Base-by-base conservation (phyloP, 2,329 filamentous ascomycete species). In the Daldinia sp. region DNA sequence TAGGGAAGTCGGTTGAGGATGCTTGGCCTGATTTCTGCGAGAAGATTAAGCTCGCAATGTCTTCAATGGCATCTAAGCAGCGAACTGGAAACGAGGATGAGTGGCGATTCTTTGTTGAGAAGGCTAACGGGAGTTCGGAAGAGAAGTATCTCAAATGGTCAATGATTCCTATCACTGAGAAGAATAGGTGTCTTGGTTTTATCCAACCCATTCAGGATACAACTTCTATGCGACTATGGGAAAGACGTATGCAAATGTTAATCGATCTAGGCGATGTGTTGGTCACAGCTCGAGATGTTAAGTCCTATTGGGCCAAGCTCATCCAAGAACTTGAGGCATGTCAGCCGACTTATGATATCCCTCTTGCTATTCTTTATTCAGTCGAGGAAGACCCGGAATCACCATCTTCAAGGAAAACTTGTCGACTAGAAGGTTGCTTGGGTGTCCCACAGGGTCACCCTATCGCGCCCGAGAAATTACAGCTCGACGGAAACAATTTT, bases 1-100 rank as follows among this genome's bases (percentile, higher is more conserved):
- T 91, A 75, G 89, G 89, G 1, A 83, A 84, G 70, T 81, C 81
- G 23, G 76, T 90, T 62, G 79, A 80, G 23, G 81, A 87, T 35
- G 83, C 85, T 3, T 91, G 88, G 88, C 78, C 80, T 3, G 87
- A 90, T 64, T 74, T 74, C 9, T 75, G 74, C 48, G 64, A 71
- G 29, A 71, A 71, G 43, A 68, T 83, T 15, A 78, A 77, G 61
- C 71, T 76, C 21, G 74, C 75, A 4, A 78, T 83, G 77, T 62
- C 72, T 27, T 72, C 71, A 58, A 76, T 72, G 63, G 64, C 72
- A 13, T 61, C 72, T 55, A 74, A 75, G 61, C 70, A 77, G 54
- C 68, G 70, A 25, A 71, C 74, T 2, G 75, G 74, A 29, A 70
- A 76, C 25, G 79, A 82, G 60, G 77, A 81, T 34, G 80, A 83